phyloP scores from a whole-genome alignment of 2,329 filamentous ascomycete genomes.

The Colletotrichum sublineola region DNA sequence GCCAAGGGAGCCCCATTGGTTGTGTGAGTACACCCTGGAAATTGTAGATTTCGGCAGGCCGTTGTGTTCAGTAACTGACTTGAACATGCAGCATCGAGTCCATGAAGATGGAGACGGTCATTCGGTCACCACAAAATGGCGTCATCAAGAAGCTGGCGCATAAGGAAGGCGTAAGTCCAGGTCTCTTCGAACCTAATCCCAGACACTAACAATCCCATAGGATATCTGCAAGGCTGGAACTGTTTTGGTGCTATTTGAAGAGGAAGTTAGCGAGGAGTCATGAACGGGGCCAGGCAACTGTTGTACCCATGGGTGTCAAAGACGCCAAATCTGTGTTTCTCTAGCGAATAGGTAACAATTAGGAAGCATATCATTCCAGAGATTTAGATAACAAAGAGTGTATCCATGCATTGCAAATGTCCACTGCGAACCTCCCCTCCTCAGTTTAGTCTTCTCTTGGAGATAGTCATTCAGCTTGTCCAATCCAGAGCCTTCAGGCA shows the following conservation, averaged over 20 bases:
- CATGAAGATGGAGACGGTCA: constrained; percentile 92
- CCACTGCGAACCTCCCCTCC: not conserved
- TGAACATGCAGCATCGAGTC: constrained; percentile 74
- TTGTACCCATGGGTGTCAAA: not conserved
- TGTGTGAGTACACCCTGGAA: constrained; percentile 68
- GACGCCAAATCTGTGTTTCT: not conserved
- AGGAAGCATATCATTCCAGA: not conserved
- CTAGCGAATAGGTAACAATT: not conserved
- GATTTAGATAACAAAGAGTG: too few species aligned
- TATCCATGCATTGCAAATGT: too few species aligned
- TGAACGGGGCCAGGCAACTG: not conserved
- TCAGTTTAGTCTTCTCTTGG: not conserved
- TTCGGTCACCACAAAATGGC: constrained; percentile 80
- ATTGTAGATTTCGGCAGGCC: not conserved
- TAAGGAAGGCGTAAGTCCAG: constrained; percentile 75
- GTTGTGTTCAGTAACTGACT: constrained; percentile 45
- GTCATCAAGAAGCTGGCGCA: constrained; percentile 80
- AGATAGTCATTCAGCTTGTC: constrained; percentile 61
- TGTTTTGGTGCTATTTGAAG: constrained; percentile 80
- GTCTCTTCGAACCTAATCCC: not conserved
- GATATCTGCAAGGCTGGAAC: constrained; percentile 85
- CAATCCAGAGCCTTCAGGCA: constrained; percentile 78
- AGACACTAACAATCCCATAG: constrained; percentile 54
- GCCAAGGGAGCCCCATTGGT: constrained; percentile 89
- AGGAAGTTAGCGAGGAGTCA: constrained; percentile 49